Base-by-base conservation (phyloP, 1,139 yeast species). In the Blastobotrys serpentis region DNA sequence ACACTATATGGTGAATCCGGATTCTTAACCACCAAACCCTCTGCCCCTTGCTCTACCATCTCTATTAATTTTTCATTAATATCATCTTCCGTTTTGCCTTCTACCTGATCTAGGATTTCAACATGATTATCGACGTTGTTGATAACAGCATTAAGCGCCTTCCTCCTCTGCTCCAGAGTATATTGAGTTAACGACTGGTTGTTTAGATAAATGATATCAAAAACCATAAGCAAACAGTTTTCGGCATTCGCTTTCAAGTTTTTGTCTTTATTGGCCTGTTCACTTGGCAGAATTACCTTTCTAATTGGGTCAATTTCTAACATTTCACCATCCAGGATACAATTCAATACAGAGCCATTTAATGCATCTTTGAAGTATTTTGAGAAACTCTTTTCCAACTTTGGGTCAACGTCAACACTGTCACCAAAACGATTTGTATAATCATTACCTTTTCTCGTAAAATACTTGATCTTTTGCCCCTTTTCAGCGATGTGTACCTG, bases 301-400 rank as follows among this genome's bases (percentile, higher is more conserved):
- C 50, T 52, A 25, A 46, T 44, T 11, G 62, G 32, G 63, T 90
- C 96, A 78, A 81, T 89, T 0, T 95, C 89, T 0, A 90, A 82
- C 89, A 92, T 86, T 67, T 92, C 98, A 1, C 98, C 98, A 67
- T 92, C 98, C 3, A 92, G 63, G 2, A 92, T 75, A 38, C 74
- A 63, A 23, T n/a, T n/a, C n/a, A n/a, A n/a, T n/a, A n/a, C n/a
- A n/a, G n/a, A n/a, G 2, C 86, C 79, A 32, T 64, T 55, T 1
- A 82, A 72, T 1, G 78, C 75, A 4, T 73, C 64, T 1, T 66
- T 59, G 30, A 86, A 60, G 57, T 79, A 73, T 44, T 75, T 77
- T 0, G 90, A 76, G n/a, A 86, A 69, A 2, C 84, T 5, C 5
- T 23, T 23, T 23, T 5, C 5, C 26, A 10, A 23, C 10, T n/a